Evolutionary conservation across 169 alveolate species (phyloP).

Genomic region (Cryptosporidium tyzzeri): DNA sequence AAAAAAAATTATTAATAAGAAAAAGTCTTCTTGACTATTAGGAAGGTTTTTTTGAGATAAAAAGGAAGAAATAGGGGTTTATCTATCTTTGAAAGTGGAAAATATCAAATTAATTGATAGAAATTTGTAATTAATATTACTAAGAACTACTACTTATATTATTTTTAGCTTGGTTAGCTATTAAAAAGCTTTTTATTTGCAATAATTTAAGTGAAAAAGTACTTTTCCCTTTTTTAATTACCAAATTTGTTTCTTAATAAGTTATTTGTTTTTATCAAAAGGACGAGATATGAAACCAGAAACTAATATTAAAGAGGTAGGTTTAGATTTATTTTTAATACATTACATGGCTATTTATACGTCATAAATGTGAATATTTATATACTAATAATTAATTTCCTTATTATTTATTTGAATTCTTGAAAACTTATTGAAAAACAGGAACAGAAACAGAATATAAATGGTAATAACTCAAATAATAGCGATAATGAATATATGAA

Average conservation of each 20-base stretch:
- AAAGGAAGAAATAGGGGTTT: neutral
- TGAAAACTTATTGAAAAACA: neutral
- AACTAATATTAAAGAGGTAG: neutral
- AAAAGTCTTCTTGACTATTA: neutral
- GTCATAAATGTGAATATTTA: neutral
- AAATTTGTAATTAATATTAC: no score
- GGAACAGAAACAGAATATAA: conserved; percentile 8
- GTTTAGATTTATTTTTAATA: neutral
- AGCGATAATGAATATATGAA: conserved; percentile 55
- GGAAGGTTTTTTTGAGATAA: neutral
- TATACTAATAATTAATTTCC: neutral
- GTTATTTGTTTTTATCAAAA: no score
- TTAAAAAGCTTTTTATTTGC: neutral
- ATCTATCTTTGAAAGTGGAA: neutral
- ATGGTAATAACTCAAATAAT: neutral
- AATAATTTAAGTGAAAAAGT: neutral
- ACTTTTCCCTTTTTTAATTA: neutral
- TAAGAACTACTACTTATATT: no score
- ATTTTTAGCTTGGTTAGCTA: no score
- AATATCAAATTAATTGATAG: neutral
- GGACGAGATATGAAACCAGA: neutral
- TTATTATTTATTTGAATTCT: neutral
- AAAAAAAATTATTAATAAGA: neutral
- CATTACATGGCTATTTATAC: neutral
- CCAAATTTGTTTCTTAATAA: neutral